Evolutionary conservation across 2,329 filamentous ascomycete genomes (phyloP).

Genomic region (Fusarium armeniacum): DNA sequence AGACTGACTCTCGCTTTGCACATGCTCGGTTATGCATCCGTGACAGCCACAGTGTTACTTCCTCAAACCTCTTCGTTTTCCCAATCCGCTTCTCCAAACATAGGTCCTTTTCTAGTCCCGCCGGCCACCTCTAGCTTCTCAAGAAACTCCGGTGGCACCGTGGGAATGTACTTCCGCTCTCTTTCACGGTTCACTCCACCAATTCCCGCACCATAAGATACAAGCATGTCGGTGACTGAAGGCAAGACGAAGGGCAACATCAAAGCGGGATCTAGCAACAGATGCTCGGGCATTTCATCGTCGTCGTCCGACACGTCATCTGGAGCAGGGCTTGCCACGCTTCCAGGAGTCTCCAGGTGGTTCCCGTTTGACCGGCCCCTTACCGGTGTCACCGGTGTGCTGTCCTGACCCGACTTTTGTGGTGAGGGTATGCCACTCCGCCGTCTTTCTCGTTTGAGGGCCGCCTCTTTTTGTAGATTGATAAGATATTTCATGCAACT

Average conservation of each 20-base stretch:
- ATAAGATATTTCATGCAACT: conserved; percentile 88
- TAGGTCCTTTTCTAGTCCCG: conserved; percentile 63
- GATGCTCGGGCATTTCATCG: conserved; percentile 77
- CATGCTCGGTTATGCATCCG: conserved; percentile 4
- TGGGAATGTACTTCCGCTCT: conserved; percentile 95
- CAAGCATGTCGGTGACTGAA: conserved; percentile 96
- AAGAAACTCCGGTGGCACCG: conserved; percentile 92
- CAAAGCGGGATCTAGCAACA: conserved; percentile 88
- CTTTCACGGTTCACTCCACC: conserved; percentile 92
- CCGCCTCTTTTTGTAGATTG: conserved; percentile 81
- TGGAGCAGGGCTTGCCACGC: conserved; percentile 56
- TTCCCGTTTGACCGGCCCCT: conserved; percentile 59
- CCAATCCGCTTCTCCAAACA: conserved; percentile 75
- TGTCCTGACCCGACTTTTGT: conserved; percentile 54
- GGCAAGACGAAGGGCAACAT: conserved; percentile 97
- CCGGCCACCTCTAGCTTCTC: conserved; percentile 81
- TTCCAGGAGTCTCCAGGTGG: conserved; percentile 60
- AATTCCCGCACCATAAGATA: conserved; percentile 94
- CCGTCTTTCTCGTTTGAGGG: conserved; percentile 69
- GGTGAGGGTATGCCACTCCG: conserved; percentile 64
- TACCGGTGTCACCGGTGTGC: conserved; percentile 62
- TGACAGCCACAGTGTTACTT: conserved; percentile 21
- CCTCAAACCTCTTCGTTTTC: conserved; percentile 72
- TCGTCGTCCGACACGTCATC: conserved; percentile 67
- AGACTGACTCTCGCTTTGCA: neutral